These are phyloP conservation scores for Umbilicus rupestris DNA, from an alignment of 164 flowering plant genomes.

Conservation along the genomic window DNA sequence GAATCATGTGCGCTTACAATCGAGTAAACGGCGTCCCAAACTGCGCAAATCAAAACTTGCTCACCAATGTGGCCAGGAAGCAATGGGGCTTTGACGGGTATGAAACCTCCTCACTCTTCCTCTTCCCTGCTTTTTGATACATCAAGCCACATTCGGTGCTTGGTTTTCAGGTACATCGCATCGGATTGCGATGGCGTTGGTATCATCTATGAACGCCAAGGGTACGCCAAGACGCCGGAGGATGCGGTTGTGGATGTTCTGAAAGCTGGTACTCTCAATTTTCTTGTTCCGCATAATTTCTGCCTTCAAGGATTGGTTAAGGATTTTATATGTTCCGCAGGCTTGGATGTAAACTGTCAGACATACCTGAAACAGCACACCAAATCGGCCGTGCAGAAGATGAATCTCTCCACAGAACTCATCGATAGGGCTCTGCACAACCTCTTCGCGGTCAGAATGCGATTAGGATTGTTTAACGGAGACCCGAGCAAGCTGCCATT, in stretches of 20 bases:
- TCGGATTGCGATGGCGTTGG: conserved; percentile 89
- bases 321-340: conserved; percentile 19
- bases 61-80: conserved; percentile 51
- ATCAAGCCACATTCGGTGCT: too few species aligned
- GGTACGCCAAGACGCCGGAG: conserved; percentile 66
- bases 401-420: conserved; percentile 30
- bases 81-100: conserved; percentile 77
- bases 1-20: conserved; percentile 90
- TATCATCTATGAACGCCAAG: conserved; percentile 45
- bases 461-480: conserved; percentile 81
- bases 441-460: conserved; percentile 60
- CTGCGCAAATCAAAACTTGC: conserved; percentile 66
- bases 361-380: conserved; percentile 37
- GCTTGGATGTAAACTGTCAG: conserved; percentile 82
- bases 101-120: too few species aligned
- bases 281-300: not conserved
- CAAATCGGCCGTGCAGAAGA: conserved; percentile 47
- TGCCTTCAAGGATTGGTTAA: too few species aligned
- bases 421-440: conserved; percentile 65
- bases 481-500: conserved; percentile 32
- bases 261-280: conserved; percentile 48
- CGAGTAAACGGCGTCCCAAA: conserved; percentile 78
- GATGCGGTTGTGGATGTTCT: conserved; percentile 82
- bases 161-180: conserved; percentile 54
- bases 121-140: too few species aligned